Percentiles rank a stretch among this genome's conserved stretches.
Evolutionary conservation across 2,329 filamentous ascomycete genomes (phyloP).

Genomic region (Pseudogymnoascus sp.): DNA sequence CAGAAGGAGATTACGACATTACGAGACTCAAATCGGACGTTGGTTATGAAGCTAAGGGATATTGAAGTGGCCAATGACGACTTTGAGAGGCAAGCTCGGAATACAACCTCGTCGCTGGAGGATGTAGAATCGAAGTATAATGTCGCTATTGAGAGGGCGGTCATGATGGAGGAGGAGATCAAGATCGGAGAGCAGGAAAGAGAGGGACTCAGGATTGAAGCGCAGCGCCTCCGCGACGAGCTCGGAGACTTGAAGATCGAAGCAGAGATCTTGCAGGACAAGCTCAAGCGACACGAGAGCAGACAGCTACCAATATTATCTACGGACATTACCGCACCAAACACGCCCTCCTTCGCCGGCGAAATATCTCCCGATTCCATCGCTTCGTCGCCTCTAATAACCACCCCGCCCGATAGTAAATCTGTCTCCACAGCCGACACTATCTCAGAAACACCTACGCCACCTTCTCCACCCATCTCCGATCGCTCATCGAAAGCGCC

Average conservation of each 20-base stretch:
- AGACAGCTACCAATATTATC: conserved; percentile 52
- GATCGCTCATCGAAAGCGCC: conserved; percentile 53
- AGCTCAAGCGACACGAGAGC: conserved; percentile 64
- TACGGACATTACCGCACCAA: conserved; percentile 54
- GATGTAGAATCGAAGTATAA: conserved; percentile 98
- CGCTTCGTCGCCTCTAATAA: conserved; percentile 83
- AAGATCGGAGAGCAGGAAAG: conserved; percentile 86
- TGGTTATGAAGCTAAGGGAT: conserved; percentile 80
- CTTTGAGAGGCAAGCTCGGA: conserved; percentile 90
- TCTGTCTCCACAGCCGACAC: conserved; percentile 49
- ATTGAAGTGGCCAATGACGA: conserved; percentile 98
- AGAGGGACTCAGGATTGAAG: conserved; percentile 80
- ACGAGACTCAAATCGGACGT: conserved; percentile 71
- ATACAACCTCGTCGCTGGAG: conserved; percentile 91
- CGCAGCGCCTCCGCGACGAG: conserved; percentile 83
- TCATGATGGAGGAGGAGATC: conserved; percentile 93
- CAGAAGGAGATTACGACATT: conserved; percentile 95
- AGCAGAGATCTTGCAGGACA: conserved; percentile 87
- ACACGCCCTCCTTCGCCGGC: conserved; percentile 64
- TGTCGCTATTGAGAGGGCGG: conserved; percentile 79
- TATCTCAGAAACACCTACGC: conserved; percentile 64
- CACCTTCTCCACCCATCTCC: conserved; percentile 89
- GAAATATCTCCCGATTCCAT: conserved; percentile 64
- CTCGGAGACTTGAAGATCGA: conserved; percentile 90
- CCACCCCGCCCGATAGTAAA: conserved; percentile 71